phyloP scores from a whole-genome alignment of 441 rosid genomes.

The Lepidium campestre region DNA sequence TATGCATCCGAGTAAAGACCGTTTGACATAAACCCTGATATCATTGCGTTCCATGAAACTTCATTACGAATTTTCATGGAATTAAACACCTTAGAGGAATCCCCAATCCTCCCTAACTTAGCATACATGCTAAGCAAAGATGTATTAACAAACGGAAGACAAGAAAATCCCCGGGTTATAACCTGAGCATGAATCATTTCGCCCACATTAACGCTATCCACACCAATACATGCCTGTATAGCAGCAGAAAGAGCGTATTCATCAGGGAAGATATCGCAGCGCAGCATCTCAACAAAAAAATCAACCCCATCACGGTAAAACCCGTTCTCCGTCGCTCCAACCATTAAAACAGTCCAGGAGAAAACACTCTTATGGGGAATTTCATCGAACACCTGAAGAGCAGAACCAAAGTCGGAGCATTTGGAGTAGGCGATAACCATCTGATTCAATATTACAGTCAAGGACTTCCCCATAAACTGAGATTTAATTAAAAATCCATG shows the following conservation, averaged over 20 bases:
- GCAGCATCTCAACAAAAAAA: slow-evolving; percentile 23
- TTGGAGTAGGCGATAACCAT: slow-evolving; percentile 28
- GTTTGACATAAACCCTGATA: slow-evolving; percentile 39
- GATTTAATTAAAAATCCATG: slow-evolving; percentile 31
- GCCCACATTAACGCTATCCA: slow-evolving; percentile 28
- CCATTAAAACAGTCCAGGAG: slow-evolving; percentile 38
- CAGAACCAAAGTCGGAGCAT: slow-evolving; percentile 29
- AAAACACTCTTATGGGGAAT: slow-evolving; percentile 34
- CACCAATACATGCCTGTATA: slow-evolving; percentile 33
- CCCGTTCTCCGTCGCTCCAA: slow-evolving; percentile 31
- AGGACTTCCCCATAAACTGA: background rate
- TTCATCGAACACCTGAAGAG: slow-evolving; percentile 33
- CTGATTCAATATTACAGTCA: slow-evolving; percentile 32
- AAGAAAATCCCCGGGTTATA: slow-evolving; percentile 30
- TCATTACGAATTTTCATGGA: slow-evolving; percentile 26
- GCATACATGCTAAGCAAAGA: slow-evolving; percentile 45
- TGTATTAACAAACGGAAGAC: slow-evolving; percentile 26
- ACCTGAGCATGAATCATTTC: slow-evolving; percentile 38
- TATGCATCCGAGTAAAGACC: slow-evolving; percentile 33
- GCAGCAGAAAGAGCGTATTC: slow-evolving; percentile 37
- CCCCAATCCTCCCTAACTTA: slow-evolving; percentile 34
- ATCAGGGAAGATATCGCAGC: slow-evolving; percentile 24
- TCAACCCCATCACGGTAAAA: slow-evolving; percentile 23
- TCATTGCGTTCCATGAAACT: slow-evolving; percentile 45
- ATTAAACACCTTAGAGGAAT: slow-evolving; percentile 29